Evolutionary conservation across 1,284 basidiomycete genomes (phyloP), one percentile per base, ranked within the genome.

Genomic region (Moesziomyces antarcticus): DNA sequence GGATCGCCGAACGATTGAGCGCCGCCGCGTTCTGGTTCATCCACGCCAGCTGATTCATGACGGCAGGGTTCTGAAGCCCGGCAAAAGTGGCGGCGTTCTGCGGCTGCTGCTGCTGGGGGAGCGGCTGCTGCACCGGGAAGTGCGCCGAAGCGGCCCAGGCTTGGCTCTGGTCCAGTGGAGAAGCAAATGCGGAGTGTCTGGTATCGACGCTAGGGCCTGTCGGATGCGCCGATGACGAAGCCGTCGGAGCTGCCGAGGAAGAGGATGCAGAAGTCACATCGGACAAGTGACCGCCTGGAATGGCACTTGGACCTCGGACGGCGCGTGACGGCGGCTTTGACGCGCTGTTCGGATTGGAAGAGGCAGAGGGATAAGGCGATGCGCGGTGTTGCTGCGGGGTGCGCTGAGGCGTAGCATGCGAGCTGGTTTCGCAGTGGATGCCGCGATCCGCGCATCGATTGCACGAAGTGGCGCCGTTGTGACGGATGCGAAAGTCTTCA

Each of bases 401-500:
- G 16, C 51, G 56, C 43, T 61, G 68, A 22, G 56, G 61, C 35
- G 62, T 62, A 25, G 21, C 46, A 21, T 41, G 56, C 30, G 46
- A 44, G 50, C 64, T 64, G 16, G 66, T 24, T 43, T 67, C 55
- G 61, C 75, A 78, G 48, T 56, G 56, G 25, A 72, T 60, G 10
- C 73, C 61, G 35, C 75, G 73, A 46, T 67, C 65, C 1, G 58
- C 57, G 46, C 75, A 78, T 40, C 73, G 56, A 18, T 53, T 73
- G 52, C 75, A 78, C 10, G 75, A 60, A 21, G 44, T 60, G 11
- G 55, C 47, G 20, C 73, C 75, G 55, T 67, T 68, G 16, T 57
- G 50, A 42, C 75, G 65, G 20, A 64, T 47, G 47, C 72, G 59
- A 52, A 73, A 78, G 55, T 73, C 66, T 41, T 75, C 73, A 25